Evolutionary conservation across 345 rosid species (phyloP).

Genomic region (Camelina laxa): DNA sequence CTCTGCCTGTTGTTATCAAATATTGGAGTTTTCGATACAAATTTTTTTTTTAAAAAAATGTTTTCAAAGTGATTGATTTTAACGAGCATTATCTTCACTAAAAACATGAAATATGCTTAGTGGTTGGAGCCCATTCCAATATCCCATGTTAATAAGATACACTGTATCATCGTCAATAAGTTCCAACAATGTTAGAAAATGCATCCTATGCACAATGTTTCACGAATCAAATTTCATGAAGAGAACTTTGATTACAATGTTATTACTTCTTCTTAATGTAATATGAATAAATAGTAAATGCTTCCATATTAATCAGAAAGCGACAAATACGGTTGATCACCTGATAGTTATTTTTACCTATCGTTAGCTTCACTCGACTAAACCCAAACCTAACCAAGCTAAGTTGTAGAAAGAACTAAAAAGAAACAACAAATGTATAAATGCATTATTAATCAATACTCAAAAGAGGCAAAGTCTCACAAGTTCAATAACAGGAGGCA

Average conservation of each 20-base stretch:
- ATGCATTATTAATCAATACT: slow-evolving; percentile 35
- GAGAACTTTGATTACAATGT: background rate
- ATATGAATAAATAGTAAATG: background rate
- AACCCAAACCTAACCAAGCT: slow-evolving; percentile 16
- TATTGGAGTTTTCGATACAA: background rate
- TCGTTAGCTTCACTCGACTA: slow-evolving; percentile 15
- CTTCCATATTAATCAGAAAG: background rate
- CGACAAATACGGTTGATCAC: background rate
- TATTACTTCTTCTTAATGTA: background rate
- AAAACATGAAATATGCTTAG: background rate
- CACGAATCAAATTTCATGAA: background rate
- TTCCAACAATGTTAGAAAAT: background rate
- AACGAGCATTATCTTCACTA: slow-evolving; percentile 1
- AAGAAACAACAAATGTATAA: slow-evolving; percentile 5
- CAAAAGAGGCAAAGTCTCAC: slow-evolving; percentile 31
- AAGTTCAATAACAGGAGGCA: slow-evolving; percentile 13
- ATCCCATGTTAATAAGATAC: no score
- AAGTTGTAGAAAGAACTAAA: background rate
- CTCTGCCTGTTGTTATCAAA: background rate
- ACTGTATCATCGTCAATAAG: background rate
- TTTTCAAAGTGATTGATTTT: background rate
- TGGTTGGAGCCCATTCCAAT: background rate
- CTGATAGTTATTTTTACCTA: background rate
- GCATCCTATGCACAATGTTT: background rate
- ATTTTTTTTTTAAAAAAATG: no score